phyloP scores from a whole-genome alignment of 129 eudicot genomes.

The Flaveria brownii region DNA sequence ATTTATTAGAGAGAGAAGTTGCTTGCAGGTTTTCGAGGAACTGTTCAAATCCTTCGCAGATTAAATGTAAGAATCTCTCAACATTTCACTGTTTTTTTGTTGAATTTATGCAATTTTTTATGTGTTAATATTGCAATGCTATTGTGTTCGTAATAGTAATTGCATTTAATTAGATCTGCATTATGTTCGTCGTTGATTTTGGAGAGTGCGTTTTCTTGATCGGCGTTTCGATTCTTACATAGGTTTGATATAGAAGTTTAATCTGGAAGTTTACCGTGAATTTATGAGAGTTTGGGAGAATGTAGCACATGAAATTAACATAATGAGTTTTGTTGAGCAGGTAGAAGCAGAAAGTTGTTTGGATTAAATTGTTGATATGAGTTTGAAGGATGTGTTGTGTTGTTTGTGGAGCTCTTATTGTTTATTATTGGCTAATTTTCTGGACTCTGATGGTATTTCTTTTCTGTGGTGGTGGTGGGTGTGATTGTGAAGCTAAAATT shows the following conservation, averaged over 20 bases:
- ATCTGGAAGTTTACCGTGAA: constrained; percentile 5
- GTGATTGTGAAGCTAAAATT: constrained; percentile 3
- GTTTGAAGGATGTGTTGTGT: background rate
- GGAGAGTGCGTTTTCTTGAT: background rate
- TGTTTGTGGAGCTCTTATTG: background rate
- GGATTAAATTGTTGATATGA: background rate
- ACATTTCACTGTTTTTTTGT: constrained; percentile 14
- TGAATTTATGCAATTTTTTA: constrained; percentile 1
- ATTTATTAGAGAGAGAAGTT: constrained; percentile 34
- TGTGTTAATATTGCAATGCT: background rate
- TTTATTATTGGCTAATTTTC: constrained; percentile 13
- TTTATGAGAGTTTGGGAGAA: constrained; percentile 1
- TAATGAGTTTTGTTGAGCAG: background rate
- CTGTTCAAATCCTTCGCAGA: constrained; percentile 30
- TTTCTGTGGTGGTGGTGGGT: too few species aligned
- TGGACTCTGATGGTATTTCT: background rate
- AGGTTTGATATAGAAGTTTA: constrained; percentile 21
- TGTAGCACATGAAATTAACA: background rate
- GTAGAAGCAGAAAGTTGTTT: background rate
- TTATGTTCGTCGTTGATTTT: constrained; percentile 1
- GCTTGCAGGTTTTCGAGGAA: constrained; percentile 26
- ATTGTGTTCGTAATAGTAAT: background rate
- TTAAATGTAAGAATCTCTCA: constrained; percentile 34
- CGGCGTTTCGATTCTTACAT: background rate
- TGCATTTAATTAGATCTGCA: constrained; percentile 32